Percentiles rank a stretch among this genome's conserved stretches.
Evolutionary conservation across 805 yeast species (phyloP).

Genomic region (Candida pseudoglaebosa): DNA sequence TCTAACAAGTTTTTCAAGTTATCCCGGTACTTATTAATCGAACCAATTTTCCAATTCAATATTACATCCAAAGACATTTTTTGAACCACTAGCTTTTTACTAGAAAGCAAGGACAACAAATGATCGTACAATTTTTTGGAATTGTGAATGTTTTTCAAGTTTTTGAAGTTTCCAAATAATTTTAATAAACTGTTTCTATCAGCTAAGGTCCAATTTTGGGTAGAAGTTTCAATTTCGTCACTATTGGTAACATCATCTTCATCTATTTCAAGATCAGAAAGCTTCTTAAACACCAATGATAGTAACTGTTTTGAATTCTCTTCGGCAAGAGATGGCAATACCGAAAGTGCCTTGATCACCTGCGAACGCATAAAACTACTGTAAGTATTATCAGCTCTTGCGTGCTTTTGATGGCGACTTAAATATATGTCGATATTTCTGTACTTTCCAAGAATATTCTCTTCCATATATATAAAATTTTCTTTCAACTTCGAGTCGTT

Average conservation of each 20-base stretch:
- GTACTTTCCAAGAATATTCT: slow-evolving; percentile 25
- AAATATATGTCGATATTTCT: slow-evolving; percentile 31
- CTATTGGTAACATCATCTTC: slow-evolving; percentile 20
- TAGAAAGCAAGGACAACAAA: slow-evolving; percentile 55
- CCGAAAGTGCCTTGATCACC: slow-evolving; percentile 51
- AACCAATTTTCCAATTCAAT: slow-evolving; percentile 57
- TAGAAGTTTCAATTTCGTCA: no score
- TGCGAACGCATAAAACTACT: slow-evolving; percentile 51
- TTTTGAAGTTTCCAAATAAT: slow-evolving; percentile 60
- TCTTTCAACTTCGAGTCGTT: slow-evolving; percentile 43
- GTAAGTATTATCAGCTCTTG: slow-evolving; percentile 33
- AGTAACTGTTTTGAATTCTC: slow-evolving; percentile 51
- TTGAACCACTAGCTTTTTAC: slow-evolving; percentile 61
- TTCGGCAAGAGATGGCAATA: slow-evolving; percentile 70
- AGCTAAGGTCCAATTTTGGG: slow-evolving; percentile 37
- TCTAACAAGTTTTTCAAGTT: slow-evolving; percentile 73
- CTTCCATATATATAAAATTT: slow-evolving; percentile 27
- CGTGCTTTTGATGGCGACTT: slow-evolving; percentile 28
- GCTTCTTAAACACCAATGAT: slow-evolving; percentile 48
- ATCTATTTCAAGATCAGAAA: slow-evolving; percentile 23
- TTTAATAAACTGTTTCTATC: slow-evolving; percentile 59
- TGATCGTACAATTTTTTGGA: slow-evolving; percentile 52
- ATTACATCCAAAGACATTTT: slow-evolving; percentile 67
- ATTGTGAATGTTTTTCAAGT: slow-evolving; percentile 51
- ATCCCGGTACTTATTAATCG: slow-evolving; percentile 65